Evolutionary conservation across 2,329 filamentous ascomycete species (phyloP), one percentile per base, ranked within the genome.

Genomic region (Fusarium sp.): DNA sequence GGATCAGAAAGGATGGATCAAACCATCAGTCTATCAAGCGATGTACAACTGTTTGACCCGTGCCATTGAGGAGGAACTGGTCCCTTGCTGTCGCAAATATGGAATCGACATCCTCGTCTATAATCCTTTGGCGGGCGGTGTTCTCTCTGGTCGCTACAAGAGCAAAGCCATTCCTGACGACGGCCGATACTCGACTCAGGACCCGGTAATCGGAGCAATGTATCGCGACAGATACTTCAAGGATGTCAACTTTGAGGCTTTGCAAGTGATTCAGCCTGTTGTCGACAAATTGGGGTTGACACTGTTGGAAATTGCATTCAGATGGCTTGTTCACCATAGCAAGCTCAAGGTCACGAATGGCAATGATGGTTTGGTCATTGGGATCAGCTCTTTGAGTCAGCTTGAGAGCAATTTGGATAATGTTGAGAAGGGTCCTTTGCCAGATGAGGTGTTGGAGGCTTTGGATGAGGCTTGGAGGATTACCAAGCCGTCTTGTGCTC

Each of bases 11-110:
- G 87, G 88, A 30, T 93, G 90, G 89, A 90, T 93, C 18, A 86
- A 75, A 15, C 92, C 92, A 0, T 92, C 89, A 2, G 89, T 94
- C 59, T 94, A 92, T 79, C 92, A 94, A 77, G 92, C 85, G 67
- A 93, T 93, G 89, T 92, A 92, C 78, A 80, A 80, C 17, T 65
- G 70, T 35, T 71, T 78, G 23, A 65, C 77, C 7, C 85, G 90
- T 48, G 85, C 84, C 32, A 87, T 93, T 5, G 23, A 57, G 4
- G 30, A 45, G 33, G 53, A 55, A 10, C 38, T 55, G 0, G 20
- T 55, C 6, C 53, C 40, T 8, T 45, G 38, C 41, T 91, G 89
- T 74, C 85, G 87, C 20, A 86, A 90, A 44, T 93, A 92, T 75
- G 90, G 90, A 3, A 84, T 93, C 23, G 89, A 91, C 55, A 84